Conservation (phyloP, 2,329 filamentous ascomycete genomes). For the Pseudocercospora crystallina region DNA sequence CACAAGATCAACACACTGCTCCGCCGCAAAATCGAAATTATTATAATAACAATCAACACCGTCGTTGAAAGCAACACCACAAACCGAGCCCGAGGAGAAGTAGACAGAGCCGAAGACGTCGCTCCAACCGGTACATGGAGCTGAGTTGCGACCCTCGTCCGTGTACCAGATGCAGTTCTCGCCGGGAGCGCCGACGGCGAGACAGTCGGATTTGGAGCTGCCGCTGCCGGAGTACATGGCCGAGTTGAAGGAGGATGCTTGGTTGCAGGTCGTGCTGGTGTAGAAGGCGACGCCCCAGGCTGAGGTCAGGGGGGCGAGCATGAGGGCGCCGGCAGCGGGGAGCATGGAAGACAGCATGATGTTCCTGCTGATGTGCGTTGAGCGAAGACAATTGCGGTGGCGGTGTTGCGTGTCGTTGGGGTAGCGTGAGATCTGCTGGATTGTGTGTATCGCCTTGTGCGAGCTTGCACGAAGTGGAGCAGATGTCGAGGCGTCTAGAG, state of each 20-base stretch:
- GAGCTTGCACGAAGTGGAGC: no score
- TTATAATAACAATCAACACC: not conserved
- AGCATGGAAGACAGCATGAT: not conserved
- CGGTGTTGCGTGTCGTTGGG: no score
- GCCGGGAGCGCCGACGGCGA: not conserved
- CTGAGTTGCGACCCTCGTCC: not conserved
- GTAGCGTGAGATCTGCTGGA: no score
- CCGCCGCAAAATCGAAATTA: not conserved
- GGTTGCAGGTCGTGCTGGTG: not conserved
- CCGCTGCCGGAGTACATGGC: not conserved
- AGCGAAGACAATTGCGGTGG: no score
- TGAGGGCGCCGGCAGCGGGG: not conserved
- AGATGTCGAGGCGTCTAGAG: no score
- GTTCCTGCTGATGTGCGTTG: no score
- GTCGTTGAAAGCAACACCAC: not conserved
- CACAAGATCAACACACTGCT: not conserved
- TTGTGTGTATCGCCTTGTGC: no score
- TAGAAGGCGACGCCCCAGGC: slow-evolving; percentile 2
- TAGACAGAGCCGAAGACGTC: not conserved
- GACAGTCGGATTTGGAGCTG: not conserved
- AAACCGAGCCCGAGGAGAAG: not conserved
- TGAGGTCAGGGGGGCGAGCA: not conserved
- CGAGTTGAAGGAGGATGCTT: not conserved
- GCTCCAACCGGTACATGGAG: not conserved
- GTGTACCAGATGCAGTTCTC: slow-evolving; percentile 4